These are phyloP conservation scores for Ilyonectria sp. DNA, from an alignment of 2,329 filamentous ascomycete genomes.

Conservation along the genomic window DNA sequence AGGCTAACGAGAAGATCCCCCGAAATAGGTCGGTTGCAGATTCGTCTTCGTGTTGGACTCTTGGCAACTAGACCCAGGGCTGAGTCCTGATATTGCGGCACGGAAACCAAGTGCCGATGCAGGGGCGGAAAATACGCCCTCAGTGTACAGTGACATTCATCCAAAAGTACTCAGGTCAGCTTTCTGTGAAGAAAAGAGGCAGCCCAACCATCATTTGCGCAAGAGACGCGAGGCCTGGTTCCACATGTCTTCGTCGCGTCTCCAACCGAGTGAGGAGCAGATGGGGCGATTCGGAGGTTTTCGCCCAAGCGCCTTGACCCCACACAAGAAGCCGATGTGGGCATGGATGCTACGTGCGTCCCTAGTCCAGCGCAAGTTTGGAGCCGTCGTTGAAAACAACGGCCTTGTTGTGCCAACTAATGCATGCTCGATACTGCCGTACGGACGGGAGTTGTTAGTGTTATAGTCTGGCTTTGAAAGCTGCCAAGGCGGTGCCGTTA, in stretches of 20 bases:
- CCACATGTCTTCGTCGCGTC: background rate
- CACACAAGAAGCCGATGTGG: constrained; percentile 8
- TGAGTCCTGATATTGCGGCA: too few relatives aligned
- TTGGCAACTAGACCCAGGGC: too few relatives aligned
- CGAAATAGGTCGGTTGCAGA: too few relatives aligned
- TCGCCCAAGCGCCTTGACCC: constrained; percentile 2
- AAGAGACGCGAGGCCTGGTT: background rate
- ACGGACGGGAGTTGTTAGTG: constrained; percentile 23
- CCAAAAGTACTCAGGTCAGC: background rate
- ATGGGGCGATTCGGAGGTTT: constrained; percentile 8
- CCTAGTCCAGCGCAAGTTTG: constrained; percentile 7
- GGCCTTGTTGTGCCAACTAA: constrained; percentile 9
- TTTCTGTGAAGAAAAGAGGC: background rate
- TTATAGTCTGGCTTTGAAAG: constrained; percentile 4
- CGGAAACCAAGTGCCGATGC: background rate
- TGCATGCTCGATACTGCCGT: constrained; percentile 31
- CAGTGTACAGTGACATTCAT: background rate
- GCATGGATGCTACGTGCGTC: background rate
- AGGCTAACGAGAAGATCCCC: too few relatives aligned
- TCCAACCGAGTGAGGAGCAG: background rate
- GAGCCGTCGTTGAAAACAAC: constrained; percentile 18
- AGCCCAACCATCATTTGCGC: background rate
- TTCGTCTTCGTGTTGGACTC: too few relatives aligned
- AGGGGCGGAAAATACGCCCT: background rate
- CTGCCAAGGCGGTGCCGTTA: background rate